Evolutionary conservation across 768 basidiomycete species (phyloP), one percentile per base, ranked within the genome.

Genomic region (Baorangia bicolor): DNA sequence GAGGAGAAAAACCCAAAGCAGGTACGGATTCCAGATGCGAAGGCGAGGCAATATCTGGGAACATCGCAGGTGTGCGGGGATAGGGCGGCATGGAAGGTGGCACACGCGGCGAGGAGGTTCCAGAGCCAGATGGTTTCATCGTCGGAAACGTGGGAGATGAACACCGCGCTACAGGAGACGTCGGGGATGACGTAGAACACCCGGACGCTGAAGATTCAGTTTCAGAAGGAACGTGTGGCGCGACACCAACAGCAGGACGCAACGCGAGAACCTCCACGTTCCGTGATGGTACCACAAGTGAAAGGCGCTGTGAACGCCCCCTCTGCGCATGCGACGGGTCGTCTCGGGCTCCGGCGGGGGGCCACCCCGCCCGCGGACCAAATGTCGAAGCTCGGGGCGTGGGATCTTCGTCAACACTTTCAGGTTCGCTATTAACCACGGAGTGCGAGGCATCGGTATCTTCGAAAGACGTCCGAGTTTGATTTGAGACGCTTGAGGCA

Each of bases 371-470:
- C 18, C 16, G 49, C 18, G 53, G 39, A 25, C 51, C 56, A 39
- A 68, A 70, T 0, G 64, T 64, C 16, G 58, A 35, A 14, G 61
- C 58, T 13, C 60, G 58, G 4, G 70, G 69, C 10, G 71, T 73
- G 16, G 57, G 66, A 50, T 70, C 58, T n/a, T 70, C 56, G 10
- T 66, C 62, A 11, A 28, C 49, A 5, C 47, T 42, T 27, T 48
- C 47, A 5, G 25, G n/a, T 35, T 57, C 62, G 27, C 42, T 52
- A 21, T 16, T 16, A 33, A 47, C 37, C 43, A 58, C 38, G 18
- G 61, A 49, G 9, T 39, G 48, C n/a, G 59, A 51, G n/a, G 49
- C 35, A 9, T 56, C 51, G 5, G 55, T 46, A 4, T 38, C n/a
- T 39, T 45, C 53, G 5, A 49, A 57, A 25, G 60, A 58, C 3